Evolutionary conservation across 306 rosid species (phyloP).

Genomic region (Cotoneaster glaucophyllus): DNA sequence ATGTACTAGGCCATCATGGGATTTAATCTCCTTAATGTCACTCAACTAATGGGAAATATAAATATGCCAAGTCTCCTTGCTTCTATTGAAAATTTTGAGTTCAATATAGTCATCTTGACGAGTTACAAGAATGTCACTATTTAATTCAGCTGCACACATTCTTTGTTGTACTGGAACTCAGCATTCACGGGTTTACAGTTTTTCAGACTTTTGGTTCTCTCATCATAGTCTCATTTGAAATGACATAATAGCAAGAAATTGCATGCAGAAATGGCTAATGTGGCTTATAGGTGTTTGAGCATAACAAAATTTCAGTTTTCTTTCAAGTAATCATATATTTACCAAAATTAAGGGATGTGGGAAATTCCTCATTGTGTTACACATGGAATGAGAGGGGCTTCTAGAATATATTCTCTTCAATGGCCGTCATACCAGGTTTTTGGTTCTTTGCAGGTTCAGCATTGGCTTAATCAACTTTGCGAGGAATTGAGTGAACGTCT

Average conservation of each 20-base stretch:
- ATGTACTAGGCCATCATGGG: neutral
- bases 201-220: neutral
- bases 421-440: neutral
- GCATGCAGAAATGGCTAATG: neutral
- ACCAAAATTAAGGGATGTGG: too few species aligned
- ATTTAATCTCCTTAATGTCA: neutral
- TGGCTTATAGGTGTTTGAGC: too few species aligned
- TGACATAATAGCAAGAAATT: neutral
- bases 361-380: neutral
- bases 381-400: neutral
- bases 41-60: neutral
- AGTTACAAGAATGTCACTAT: neutral
- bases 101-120: neutral
- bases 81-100: neutral
- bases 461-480: constrained; percentile 79
- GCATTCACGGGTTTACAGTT: neutral
- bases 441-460: constrained; percentile 55
- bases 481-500: constrained; percentile 86
- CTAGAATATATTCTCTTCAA: neutral
- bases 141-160: neutral
- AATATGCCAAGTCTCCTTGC: neutral
- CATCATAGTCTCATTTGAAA: neutral
- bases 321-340: too few species aligned
- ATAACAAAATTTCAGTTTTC: too few species aligned
- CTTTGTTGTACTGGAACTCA: neutral